Conservation (phyloP, 1,284 basidiomycete genomes). For the Pseudozyma flocculosa region DNA sequence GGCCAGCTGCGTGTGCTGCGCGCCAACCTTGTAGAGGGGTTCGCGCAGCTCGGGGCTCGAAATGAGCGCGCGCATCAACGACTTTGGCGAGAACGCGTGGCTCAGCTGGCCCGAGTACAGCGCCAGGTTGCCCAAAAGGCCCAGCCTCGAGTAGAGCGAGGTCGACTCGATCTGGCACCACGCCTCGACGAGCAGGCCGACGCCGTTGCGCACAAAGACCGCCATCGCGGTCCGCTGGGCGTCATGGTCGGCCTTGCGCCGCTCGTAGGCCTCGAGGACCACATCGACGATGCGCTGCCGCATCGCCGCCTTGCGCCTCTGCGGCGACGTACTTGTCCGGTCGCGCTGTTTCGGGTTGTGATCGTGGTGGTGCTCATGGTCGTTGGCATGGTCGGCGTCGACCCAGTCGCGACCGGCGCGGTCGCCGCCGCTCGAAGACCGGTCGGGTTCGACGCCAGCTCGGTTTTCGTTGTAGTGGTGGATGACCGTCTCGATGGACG, state of each 20-base stretch:
- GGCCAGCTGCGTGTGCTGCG: conserved; percentile 1
- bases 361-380: no score
- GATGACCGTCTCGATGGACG: conserved; percentile 15
- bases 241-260: neutral
- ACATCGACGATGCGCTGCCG: no score
- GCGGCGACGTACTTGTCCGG: no score
- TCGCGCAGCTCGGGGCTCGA: conserved; percentile 8
- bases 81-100: conserved; percentile 27
- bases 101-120: conserved; percentile 32
- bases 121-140: conserved; percentile 22
- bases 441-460: no score
- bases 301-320: no score
- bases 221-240: no score
- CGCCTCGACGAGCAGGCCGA: conserved; percentile 19
- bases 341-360: no score
- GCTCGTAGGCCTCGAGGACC: neutral
- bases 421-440: conserved; percentile 1
- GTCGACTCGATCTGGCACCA: conserved; percentile 33
- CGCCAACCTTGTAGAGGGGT: neutral
- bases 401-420: no score
- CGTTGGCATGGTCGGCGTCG: no score
- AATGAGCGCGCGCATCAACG: conserved; percentile 18
- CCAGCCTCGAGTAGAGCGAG: conserved; percentile 23
- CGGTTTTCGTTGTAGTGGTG: no score
- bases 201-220: neutral